A percentile compares a stretch with the other conserved stretches of the same genome.
Evolutionary conservation across 2,329 filamentous ascomycete species (phyloP).

Genomic region (Furcasterigmium sp.): DNA sequence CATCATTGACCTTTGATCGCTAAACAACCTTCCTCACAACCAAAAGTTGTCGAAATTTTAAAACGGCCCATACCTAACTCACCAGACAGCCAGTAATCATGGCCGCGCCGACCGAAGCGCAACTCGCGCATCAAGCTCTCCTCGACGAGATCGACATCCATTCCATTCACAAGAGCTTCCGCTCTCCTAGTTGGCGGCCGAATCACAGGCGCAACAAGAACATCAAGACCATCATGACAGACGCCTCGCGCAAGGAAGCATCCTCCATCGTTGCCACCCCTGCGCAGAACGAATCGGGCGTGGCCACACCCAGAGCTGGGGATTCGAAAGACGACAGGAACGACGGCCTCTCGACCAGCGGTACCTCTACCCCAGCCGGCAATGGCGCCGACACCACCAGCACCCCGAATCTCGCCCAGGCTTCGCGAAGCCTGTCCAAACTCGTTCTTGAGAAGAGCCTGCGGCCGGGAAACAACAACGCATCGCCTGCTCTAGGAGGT

Average conservation of each 20-base stretch:
- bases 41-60: too few relatives aligned
- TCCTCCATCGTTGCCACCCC: constrained; percentile 70
- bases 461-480: constrained; percentile 44
- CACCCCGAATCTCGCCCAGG: constrained; percentile 76
- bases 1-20: too few relatives aligned
- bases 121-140: constrained; percentile 78
- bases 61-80: constrained; percentile 1
- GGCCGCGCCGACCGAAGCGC: constrained; percentile 63
- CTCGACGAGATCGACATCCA: constrained; percentile 92
- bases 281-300: constrained; percentile 65
- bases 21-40: too few relatives aligned
- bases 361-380: constrained; percentile 50
- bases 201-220: constrained; percentile 98
- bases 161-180: constrained; percentile 80
- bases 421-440: constrained; percentile 78
- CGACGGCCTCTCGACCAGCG: constrained; percentile 51
- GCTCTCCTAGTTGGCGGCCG: constrained; percentile 84
- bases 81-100: constrained; percentile 24
- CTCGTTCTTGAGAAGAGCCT: constrained; percentile 83
- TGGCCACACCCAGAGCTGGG: constrained; percentile 56
- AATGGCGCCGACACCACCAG: constrained; percentile 23
- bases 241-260: constrained; percentile 84
- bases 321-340: constrained; percentile 27
- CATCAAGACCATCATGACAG: constrained; percentile 91
- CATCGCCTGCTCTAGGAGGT: constrained; percentile 22